These are phyloP conservation scores for Prunus kanzakura DNA, from an alignment of 306 rosid genomes.

Conservation along the genomic window DNA sequence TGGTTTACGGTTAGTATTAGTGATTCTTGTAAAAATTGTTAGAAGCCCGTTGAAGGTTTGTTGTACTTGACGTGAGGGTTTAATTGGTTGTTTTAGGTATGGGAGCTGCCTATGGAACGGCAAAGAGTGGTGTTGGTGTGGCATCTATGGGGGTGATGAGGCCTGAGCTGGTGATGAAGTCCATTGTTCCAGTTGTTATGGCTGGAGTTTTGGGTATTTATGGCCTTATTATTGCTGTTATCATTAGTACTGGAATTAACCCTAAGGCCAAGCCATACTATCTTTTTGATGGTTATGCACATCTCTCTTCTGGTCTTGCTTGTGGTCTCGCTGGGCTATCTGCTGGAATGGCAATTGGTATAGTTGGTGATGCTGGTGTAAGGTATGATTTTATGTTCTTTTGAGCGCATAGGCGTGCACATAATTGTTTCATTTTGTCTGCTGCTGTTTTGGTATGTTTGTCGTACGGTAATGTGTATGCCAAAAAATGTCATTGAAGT, in stretches of 20 bases:
- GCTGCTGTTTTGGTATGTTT: not conserved
- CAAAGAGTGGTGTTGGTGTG: constrained; percentile 89
- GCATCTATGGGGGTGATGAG: constrained; percentile 96
- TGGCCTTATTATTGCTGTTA: constrained; percentile 86
- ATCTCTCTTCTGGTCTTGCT: constrained; percentile 88
- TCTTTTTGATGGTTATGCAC: constrained; percentile 89
- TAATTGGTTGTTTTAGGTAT: constrained; percentile 39
- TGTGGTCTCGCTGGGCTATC: constrained; percentile 87
- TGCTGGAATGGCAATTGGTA: constrained; percentile 93
- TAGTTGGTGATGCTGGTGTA: constrained; percentile 91
- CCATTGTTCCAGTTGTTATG: constrained; percentile 90
- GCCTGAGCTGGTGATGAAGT: constrained; percentile 90
- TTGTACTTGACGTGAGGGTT: not conserved
- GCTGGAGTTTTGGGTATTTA: constrained; percentile 95
- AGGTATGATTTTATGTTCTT: constrained; percentile 41
- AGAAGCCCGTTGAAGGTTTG: not conserved
- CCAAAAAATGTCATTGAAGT: not conserved
- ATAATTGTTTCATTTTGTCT: not conserved
- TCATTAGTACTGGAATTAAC: constrained; percentile 85
- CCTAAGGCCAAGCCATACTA: constrained; percentile 86
- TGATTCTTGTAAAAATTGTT: not conserved
- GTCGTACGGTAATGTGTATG: not conserved
- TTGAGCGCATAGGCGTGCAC: not conserved
- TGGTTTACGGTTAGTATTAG: not conserved
- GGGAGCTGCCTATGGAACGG: constrained; percentile 95